phyloP scores from a whole-genome alignment of 2,329 filamentous ascomycete species.

The Claviceps purpurea region DNA sequence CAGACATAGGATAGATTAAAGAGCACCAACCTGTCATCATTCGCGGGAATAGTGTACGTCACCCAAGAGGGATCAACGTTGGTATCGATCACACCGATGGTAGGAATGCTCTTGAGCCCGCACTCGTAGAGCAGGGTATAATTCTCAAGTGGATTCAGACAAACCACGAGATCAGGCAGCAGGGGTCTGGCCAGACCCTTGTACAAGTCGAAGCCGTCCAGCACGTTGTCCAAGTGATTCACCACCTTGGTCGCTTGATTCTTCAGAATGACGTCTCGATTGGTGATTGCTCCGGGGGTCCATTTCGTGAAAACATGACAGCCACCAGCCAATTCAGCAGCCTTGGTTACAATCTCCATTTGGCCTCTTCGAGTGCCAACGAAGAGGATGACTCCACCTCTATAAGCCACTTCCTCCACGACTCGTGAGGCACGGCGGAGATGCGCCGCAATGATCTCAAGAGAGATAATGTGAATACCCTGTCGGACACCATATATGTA shows the following conservation, averaged over 20 bases:
- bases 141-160: constrained; percentile 87
- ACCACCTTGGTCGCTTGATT: constrained; percentile 59
- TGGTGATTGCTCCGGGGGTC: constrained; percentile 85
- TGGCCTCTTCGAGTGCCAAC: constrained; percentile 79
- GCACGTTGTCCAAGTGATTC: constrained; percentile 53
- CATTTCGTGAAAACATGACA: constrained; percentile 90
- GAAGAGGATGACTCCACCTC: constrained; percentile 78
- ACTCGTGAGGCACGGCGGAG: constrained; percentile 87
- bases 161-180: constrained; percentile 81
- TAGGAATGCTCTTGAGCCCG: constrained; percentile 74
- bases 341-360: constrained; percentile 64
- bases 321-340: constrained; percentile 61
- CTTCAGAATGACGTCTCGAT: constrained; percentile 77
- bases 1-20: not conserved
- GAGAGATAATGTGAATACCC: constrained; percentile 82
- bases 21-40: constrained; percentile 69
- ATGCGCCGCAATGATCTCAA: constrained; percentile 79
- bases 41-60: constrained; percentile 91
- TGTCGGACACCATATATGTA: constrained; percentile 89
- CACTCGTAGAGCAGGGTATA: constrained; percentile 85
- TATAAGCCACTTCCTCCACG: constrained; percentile 71
- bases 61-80: constrained; percentile 87
- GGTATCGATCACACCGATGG: constrained; percentile 89
- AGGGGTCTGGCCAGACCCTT: constrained; percentile 51
- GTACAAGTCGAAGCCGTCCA: constrained; percentile 51